Evolutionary conservation across 176 grass and related monocot species (phyloP).

Genomic region (Phyllostachys edulis): DNA sequence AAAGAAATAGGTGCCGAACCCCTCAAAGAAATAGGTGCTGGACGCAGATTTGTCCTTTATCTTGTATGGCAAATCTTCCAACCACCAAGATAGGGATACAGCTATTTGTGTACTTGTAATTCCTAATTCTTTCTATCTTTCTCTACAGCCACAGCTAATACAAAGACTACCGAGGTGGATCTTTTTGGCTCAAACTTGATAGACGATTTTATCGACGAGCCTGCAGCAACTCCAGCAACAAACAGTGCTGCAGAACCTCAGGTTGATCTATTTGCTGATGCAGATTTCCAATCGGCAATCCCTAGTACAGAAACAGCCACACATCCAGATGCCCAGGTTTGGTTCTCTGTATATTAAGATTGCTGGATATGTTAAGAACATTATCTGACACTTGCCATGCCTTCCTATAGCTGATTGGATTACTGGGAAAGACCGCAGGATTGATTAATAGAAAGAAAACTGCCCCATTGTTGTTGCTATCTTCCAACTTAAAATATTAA

Average conservation of each 20-base stretch:
- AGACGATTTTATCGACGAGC: constrained; percentile 61
- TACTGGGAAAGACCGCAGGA: neutral
- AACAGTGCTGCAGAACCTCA: constrained; percentile 48
- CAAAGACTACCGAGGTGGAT: constrained; percentile 53
- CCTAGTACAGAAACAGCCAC: constrained; percentile 41
- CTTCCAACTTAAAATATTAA: neutral
- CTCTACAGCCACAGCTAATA: constrained; percentile 55
- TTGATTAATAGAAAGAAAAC: neutral
- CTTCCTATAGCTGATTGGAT: constrained; percentile 11
- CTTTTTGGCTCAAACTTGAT: constrained; percentile 85
- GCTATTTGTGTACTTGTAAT: neutral
- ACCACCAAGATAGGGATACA: neutral
- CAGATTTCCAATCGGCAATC: constrained; percentile 74
- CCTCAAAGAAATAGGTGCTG: neutral
- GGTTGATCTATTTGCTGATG: constrained; percentile 87
- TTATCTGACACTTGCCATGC: neutral
- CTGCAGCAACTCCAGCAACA: constrained; percentile 45
- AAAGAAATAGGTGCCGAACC: neutral
- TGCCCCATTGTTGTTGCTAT: neutral
- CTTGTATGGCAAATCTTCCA: neutral
- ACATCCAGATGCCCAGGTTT: constrained; percentile 55
- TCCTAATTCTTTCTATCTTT: constrained; percentile 18
- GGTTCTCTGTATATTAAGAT: constrained; percentile 16
- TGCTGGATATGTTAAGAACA: constrained; percentile 15
- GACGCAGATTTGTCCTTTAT: neutral